Base-by-base conservation (phyloP, 805 yeast species). In the Ogataea pini region DNA sequence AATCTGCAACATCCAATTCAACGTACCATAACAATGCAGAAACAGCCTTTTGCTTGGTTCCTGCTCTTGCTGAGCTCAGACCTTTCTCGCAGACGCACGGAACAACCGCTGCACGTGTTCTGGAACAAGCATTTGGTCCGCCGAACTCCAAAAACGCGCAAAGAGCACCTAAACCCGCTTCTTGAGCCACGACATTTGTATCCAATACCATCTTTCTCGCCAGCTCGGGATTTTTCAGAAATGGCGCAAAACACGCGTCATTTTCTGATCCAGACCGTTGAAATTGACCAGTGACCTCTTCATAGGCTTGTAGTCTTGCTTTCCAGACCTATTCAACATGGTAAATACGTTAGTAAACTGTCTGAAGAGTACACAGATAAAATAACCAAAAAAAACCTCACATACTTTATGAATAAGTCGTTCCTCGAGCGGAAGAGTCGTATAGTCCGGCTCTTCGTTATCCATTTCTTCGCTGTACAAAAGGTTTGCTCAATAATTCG, bases 141-240 rank as follows among this genome's bases (percentile, higher is more conserved):
- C 87, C 86, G 59, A 65, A 77, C 57, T 79, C 78, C 36, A 86
- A 67, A 58, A 79, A 77, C 4, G 79, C 73, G 12, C 68, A 67
- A 5, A 89, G 64, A 7, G 86, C 76, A 3, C 69, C 63, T 17
- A 89, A 70, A 4, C 89, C 98, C 1, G 85, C 71, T 60, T 94
- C 98, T 55, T 90, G 96, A 0, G 98, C 96, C 14, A 86, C 94
- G 16, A 90, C 97, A 62, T 94, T 94, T 27, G 85, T 65, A 63
- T 94, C 99, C 2, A 79, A 73, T 7, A 86, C 83, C 34, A 84
- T 75, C 55, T 73, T 72, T 55, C 78, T 82, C 58, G 83, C 71
- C 2, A 76, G 44, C 8, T 79, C 83, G 0, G 89, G 85, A 47
- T 73, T 76, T 14, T 67, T 60, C 50, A 80, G 62, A 60, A 77